These are phyloP conservation scores for Saturnispora mendoncae DNA, from an alignment of 805 yeast species.

Conservation along the genomic window DNA sequence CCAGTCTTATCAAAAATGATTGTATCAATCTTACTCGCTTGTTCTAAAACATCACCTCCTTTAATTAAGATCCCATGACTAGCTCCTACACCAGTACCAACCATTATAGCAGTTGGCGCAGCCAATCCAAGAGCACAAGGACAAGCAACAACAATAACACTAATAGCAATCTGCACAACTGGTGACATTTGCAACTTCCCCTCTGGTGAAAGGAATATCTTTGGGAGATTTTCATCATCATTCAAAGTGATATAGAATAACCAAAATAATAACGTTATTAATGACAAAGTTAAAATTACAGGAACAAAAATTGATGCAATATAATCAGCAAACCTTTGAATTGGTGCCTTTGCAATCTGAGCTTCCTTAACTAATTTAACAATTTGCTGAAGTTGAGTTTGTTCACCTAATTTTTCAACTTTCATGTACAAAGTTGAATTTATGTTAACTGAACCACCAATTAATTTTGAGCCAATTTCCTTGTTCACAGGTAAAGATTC, in stretches of 20 bases:
- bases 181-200: constrained; percentile 19
- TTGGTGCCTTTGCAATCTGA: constrained; percentile 81
- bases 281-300: constrained; percentile 50
- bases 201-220: constrained; percentile 20
- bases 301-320: constrained; percentile 86
- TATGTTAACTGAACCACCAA: constrained; percentile 90
- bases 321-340: constrained; percentile 80
- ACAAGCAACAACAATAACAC: constrained; percentile 95
- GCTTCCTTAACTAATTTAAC: constrained; percentile 83
- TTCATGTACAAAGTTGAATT: constrained; percentile 59
- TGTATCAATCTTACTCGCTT: constrained; percentile 51
- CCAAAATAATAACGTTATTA: constrained; percentile 64
- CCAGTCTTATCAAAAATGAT: constrained; percentile 94
- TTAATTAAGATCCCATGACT: constrained; percentile 80
- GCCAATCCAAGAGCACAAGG: constrained; percentile 98
- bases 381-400: constrained; percentile 81
- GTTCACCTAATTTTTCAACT: constrained; percentile 67
- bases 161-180: constrained; percentile 64
- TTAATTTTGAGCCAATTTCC: constrained; percentile 47
- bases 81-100: constrained; percentile 96
- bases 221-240: constrained; percentile 18
- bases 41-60: constrained; percentile 85
- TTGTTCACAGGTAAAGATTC: constrained; percentile 76
- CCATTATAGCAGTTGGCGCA: constrained; percentile 98
- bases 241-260: constrained; percentile 27